Conservation (phyloP, 2,329 filamentous ascomycete species). For the Pyrenochaeta sp. region DNA sequence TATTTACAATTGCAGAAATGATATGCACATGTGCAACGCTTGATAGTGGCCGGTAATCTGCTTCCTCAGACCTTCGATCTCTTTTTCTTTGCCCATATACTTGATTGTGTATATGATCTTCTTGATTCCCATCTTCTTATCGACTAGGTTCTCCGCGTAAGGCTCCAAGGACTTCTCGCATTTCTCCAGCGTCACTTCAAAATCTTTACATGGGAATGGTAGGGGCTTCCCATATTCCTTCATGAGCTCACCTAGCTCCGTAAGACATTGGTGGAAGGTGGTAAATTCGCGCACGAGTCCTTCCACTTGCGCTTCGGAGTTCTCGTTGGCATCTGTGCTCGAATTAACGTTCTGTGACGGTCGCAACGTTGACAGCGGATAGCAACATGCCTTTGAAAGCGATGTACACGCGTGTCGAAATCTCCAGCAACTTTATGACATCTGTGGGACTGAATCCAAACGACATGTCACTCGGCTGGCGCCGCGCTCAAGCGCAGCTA, state of each 20-base stretch:
- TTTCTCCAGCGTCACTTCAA: constrained; percentile 39
- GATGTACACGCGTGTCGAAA: constrained; percentile 43
- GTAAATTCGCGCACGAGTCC: constrained; percentile 41
- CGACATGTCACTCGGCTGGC: constrained; percentile 32
- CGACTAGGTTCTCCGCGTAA: constrained; percentile 40
- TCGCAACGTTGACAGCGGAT: not conserved
- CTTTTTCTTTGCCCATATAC: constrained; percentile 47
- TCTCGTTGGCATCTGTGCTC: constrained; percentile 43
- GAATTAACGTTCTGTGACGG: constrained; percentile 14
- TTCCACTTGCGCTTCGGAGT: constrained; percentile 43
- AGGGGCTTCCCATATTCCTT: constrained; percentile 43
- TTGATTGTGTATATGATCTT: constrained; percentile 42
- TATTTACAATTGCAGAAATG: constrained; percentile 40
- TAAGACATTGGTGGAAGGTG: constrained; percentile 39
- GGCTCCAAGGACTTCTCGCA: constrained; percentile 41
- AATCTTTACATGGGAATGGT: constrained; percentile 41
- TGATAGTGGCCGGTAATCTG: constrained; percentile 42
- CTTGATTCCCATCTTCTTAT: constrained; percentile 41
- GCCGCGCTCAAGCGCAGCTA: constrained; percentile 41
- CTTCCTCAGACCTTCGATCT: constrained; percentile 39
- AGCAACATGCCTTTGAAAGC: constrained; percentile 42
- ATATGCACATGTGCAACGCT: constrained; percentile 42
- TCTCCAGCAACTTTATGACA: constrained; percentile 41
- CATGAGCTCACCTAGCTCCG: constrained; percentile 41
- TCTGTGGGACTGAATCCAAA: constrained; percentile 44